A percentile compares a stretch with the other conserved stretches of the same genome.
phyloP scores from a whole-genome alignment of 331 rosid species.

The Quercus tomentella region DNA sequence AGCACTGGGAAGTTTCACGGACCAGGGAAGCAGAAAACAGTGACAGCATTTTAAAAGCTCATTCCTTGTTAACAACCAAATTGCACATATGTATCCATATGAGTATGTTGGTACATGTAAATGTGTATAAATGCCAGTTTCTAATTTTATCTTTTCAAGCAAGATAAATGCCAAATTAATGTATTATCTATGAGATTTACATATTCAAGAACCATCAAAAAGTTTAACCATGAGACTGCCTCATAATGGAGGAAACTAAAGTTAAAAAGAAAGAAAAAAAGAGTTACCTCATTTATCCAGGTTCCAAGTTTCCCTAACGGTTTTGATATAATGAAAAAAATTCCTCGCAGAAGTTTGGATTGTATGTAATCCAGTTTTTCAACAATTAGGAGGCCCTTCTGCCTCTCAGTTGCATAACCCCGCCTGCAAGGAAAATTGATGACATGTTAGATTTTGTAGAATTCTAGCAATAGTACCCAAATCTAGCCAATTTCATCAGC shows the following conservation, averaged over 20 bases:
- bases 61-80: background rate
- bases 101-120: background rate
- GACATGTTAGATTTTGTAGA: conserved; percentile 11
- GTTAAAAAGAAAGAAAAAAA: conserved; percentile 4
- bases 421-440: conserved; percentile 50
- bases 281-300: conserved; percentile 69
- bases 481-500: background rate
- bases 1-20: too few species aligned
- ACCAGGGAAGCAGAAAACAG: too few species aligned
- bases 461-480: background rate
- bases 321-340: conserved; percentile 67
- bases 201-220: conserved; percentile 1
- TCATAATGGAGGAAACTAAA: conserved; percentile 10
- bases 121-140: background rate
- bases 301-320: conserved; percentile 70
- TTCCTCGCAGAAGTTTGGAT: conserved; percentile 68
- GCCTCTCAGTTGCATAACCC: conserved; percentile 89
- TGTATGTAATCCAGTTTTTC: conserved; percentile 92
- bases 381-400: conserved; percentile 80
- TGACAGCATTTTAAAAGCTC: background rate
- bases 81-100: background rate
- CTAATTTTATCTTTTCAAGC: conserved; percentile 13
- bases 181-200: background rate
- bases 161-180: conserved; percentile 13
- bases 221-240: conserved; percentile 23